Base-by-base conservation (phyloP, 2,329 filamentous ascomycete species). In the Dactylella cylindrospora region DNA sequence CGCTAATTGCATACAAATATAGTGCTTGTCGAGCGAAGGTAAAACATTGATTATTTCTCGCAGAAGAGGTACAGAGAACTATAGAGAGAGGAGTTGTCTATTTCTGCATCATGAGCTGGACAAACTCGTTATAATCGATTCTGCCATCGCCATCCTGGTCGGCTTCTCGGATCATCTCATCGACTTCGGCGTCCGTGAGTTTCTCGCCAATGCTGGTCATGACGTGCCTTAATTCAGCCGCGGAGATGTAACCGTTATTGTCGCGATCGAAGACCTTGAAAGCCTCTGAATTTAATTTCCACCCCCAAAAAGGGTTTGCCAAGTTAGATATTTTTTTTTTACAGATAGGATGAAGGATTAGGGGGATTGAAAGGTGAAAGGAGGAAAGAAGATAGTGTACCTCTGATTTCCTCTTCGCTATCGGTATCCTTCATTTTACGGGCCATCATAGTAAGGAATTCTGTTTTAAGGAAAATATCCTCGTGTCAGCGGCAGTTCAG, bases 41-140 rank as follows among this genome's bases (percentile, higher is more conserved):
- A n/a, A n/a, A n/a, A n/a, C n/a, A n/a, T n/a, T n/a, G n/a, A n/a
- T n/a, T n/a, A n/a, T n/a, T n/a, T n/a, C n/a, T n/a, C n/a, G n/a
- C n/a, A n/a, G n/a, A n/a, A n/a, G n/a, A n/a, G n/a, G n/a, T n/a
- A n/a, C n/a, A n/a, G n/a, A n/a, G n/a, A n/a, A n/a, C n/a, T n/a
- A 35, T 3, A 15, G 5, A 35, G 28, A 22, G n/a, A 10, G 28
- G n/a, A 10, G n/a, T 61, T 60, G 66, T 74, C 79, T 88, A 91
- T 80, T 91, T 91, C 81, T 93, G 88, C 88, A 93, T 91, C 88
- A 93, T 93, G 73, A 93, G 84, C 78, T 93, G 88, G 70, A 93
- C 88, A 72, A 93, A 93, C 76, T 93, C 88, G 79, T 91, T 91
- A 78, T 88, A 93, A 75, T 93, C 88, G 71, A 93, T 93, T 71